Evolutionary conservation across 192 early-diverging fungal species (phyloP).

Genomic region (Coemansia sp.): DNA sequence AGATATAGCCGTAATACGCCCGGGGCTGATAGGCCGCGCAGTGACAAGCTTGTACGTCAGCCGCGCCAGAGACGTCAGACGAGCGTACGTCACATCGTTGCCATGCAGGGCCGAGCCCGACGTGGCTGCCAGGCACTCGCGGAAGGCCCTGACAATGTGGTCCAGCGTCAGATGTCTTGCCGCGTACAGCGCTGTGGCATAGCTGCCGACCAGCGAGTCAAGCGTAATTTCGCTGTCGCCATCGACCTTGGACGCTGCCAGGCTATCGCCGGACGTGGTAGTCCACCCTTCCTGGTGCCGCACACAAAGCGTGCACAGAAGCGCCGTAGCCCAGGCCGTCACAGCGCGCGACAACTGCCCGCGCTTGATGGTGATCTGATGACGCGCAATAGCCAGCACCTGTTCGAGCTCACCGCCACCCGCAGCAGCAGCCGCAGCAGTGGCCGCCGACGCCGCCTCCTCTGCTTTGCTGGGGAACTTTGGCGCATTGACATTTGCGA

Average conservation of each 20-base stretch:
- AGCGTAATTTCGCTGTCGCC: slow-evolving; percentile 20
- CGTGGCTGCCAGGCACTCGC: slow-evolving; percentile 49
- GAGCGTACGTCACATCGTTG: slow-evolving; percentile 45
- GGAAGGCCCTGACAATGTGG: slow-evolving; percentile 54
- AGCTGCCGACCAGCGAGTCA: slow-evolving; percentile 43
- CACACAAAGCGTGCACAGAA: slow-evolving; percentile 60
- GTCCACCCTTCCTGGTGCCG: slow-evolving; percentile 50
- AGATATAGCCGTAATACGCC: background rate
- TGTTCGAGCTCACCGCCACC: slow-evolving; percentile 26
- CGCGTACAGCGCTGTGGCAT: slow-evolving; percentile 29
- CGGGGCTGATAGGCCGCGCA: slow-evolving; percentile 48
- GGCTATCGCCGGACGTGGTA: slow-evolving; percentile 10
- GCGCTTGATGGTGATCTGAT: slow-evolving; percentile 57
- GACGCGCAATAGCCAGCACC: slow-evolving; percentile 34
- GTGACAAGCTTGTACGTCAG: slow-evolving; percentile 50
- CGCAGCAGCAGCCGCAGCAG: background rate
- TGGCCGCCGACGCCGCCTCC: slow-evolving; percentile 2
- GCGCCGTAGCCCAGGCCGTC: slow-evolving; percentile 70
- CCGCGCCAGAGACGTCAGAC: slow-evolving; percentile 46
- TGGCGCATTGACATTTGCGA: slow-evolving; percentile 28
- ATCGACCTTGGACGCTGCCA: background rate
- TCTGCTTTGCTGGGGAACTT: slow-evolving; percentile 24
- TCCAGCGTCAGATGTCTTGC: slow-evolving; percentile 49
- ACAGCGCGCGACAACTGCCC: slow-evolving; percentile 58
- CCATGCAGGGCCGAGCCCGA: slow-evolving; percentile 25